A percentile compares a stretch with the other conserved stretches of the same genome.
phyloP scores from a whole-genome alignment of 345 rosid species.

The Lepidium africanum region DNA sequence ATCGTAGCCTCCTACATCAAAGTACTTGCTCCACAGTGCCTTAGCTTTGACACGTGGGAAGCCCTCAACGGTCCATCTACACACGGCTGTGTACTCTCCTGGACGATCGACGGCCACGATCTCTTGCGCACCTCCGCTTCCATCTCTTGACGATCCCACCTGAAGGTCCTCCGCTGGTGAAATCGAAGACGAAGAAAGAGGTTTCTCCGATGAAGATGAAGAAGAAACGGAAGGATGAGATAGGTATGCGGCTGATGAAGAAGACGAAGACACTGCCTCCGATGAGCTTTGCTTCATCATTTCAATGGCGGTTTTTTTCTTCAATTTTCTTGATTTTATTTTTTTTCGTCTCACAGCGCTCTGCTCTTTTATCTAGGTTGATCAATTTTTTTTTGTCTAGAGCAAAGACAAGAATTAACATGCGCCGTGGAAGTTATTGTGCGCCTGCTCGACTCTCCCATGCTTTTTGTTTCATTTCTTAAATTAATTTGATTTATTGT shows the following conservation, averaged over 20 bases:
- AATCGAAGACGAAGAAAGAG: conserved; percentile 34
- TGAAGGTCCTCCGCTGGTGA: conserved; percentile 58
- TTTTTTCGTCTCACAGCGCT: neutral
- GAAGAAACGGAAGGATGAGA: conserved; percentile 42
- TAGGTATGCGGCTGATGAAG: conserved; percentile 34
- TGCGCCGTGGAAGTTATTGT: neutral
- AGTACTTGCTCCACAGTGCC: conserved; percentile 95
- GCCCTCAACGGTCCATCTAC: conserved; percentile 83
- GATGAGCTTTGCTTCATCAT: conserved; percentile 52
- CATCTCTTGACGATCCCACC: conserved; percentile 53
- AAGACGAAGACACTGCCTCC: conserved; percentile 62
- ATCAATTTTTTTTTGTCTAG: neutral
- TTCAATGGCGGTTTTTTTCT: conserved; percentile 17
- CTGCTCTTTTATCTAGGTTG: conserved; percentile 28
- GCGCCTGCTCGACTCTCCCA: conserved; percentile 7
- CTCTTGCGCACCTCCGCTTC: conserved; percentile 75
- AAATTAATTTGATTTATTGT: neutral
- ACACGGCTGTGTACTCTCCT: conserved; percentile 74
- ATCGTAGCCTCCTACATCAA: conserved; percentile 98
- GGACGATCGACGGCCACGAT: conserved; percentile 71
- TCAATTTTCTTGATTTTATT: neutral
- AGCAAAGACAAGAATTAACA: conserved; percentile 7
- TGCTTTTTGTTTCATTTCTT: neutral
- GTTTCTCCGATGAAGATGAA: conserved; percentile 30
- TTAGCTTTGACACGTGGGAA: conserved; percentile 79